A percentile compares a stretch with the other conserved stretches of the same genome.
phyloP scores from a whole-genome alignment of 352 stramenopile genomes.

The Phytophthora cactorum region DNA sequence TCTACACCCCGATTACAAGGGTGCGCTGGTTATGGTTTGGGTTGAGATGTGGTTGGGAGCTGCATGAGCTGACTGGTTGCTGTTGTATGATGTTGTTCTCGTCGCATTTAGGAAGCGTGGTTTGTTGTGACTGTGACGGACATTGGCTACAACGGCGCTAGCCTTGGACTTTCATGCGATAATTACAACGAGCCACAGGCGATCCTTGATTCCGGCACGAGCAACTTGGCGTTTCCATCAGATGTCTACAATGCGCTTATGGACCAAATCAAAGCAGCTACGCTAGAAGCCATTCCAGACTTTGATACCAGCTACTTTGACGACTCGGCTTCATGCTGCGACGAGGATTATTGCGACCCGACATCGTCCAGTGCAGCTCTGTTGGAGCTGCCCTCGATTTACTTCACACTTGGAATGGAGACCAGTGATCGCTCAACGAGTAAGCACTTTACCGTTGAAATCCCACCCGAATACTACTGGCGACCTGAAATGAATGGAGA shows the following conservation, averaged over 20 bases:
- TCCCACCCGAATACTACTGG: slow-evolving; percentile 87
- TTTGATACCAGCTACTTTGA: slow-evolving; percentile 82
- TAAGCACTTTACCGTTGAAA: slow-evolving; percentile 78
- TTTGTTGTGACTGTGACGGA: slow-evolving; percentile 82
- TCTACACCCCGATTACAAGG: slow-evolving; percentile 79
- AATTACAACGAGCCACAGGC: slow-evolving; percentile 81
- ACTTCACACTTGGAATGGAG: slow-evolving; percentile 74
- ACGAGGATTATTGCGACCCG: slow-evolving; percentile 74
- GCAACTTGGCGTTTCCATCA: slow-evolving; percentile 80
- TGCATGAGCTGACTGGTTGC: not conserved
- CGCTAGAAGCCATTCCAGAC: slow-evolving; percentile 56
- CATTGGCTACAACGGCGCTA: slow-evolving; percentile 68
- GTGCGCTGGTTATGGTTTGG: slow-evolving; percentile 20
- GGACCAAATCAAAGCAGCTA: slow-evolving; percentile 64
- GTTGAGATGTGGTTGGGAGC: not conserved
- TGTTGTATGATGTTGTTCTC: slow-evolving; percentile 8
- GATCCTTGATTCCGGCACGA: slow-evolving; percentile 85
- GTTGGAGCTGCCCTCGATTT: slow-evolving; percentile 77
- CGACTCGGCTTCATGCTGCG: slow-evolving; percentile 68
- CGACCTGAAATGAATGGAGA: slow-evolving; percentile 78
- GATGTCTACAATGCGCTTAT: slow-evolving; percentile 82
- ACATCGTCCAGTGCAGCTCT: slow-evolving; percentile 53
- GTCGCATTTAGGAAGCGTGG: slow-evolving; percentile 67
- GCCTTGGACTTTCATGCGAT: slow-evolving; percentile 63
- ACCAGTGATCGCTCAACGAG: slow-evolving; percentile 56